Percentiles rank a stretch among this genome's conserved stretches.
Evolutionary conservation across 495 filamentous ascomycete species (phyloP).

Genomic region (Chaetomidium leptoderma): DNA sequence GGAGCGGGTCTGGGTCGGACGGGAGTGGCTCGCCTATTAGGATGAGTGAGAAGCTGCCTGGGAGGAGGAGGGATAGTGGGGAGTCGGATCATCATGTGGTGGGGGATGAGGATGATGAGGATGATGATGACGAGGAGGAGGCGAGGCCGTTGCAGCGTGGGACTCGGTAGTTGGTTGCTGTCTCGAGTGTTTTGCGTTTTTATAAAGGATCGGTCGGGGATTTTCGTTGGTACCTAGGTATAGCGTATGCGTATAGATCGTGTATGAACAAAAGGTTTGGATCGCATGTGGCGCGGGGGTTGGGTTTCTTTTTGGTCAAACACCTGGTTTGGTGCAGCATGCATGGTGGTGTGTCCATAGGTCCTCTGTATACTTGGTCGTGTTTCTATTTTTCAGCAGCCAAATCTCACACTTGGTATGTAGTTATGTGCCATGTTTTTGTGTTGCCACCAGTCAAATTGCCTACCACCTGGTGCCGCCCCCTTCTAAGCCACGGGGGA

Average conservation of each 20-base stretch:
- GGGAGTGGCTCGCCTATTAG: conserved; percentile 6
- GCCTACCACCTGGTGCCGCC: too few species aligned
- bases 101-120: conserved; percentile 28
- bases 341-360: not conserved
- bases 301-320: too few species aligned
- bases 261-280: not conserved
- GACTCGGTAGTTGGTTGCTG: not conserved
- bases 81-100: conserved; percentile 50
- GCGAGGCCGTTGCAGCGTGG: conserved; percentile 16
- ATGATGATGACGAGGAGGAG: conserved; percentile 24
- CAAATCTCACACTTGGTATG: too few species aligned
- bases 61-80: conserved; percentile 31
- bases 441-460: too few species aligned
- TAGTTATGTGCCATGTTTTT: too few species aligned
- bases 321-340: not conserved
- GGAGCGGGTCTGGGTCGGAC: not conserved
- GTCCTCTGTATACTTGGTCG: too few species aligned
- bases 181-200: not conserved
- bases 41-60: conserved; percentile 21
- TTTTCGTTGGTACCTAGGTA: not conserved
- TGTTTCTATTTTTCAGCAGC: too few species aligned
- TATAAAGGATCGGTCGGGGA: not conserved
- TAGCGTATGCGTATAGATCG: not conserved
- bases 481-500: too few species aligned
- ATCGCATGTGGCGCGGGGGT: not conserved